Evolutionary conservation across 805 yeast genomes (phyloP), one percentile per base, ranked within the genome.

Genomic region (Ogataea methylovora): DNA sequence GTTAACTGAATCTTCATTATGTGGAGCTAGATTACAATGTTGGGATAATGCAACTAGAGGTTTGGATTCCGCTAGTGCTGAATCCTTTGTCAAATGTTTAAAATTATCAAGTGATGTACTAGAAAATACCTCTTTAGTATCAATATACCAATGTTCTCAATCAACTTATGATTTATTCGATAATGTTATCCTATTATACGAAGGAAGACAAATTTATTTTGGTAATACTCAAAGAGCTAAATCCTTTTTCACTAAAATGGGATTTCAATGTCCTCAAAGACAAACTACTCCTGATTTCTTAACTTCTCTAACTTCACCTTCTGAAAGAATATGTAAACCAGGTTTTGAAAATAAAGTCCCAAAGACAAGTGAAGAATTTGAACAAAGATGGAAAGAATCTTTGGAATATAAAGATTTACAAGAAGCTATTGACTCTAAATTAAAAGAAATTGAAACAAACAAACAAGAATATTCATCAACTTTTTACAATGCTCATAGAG

Each of bases 11-110:
- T 78, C 54, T 20, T 52, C 61, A 7, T 44, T 56, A 20, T 54
- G 58, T 49, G 57, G 54, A 11, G 40, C 52, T 4, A 48, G 42
- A 20, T 15, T 71, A 20, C 75, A 70, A 43, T 67, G 73, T 50
- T 71, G 77, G 76, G 77, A 76, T 59, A 76, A 76, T 45, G 67
- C 79, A 10, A 76, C 82, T 28, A 67, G 83, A 58, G 83, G 82
- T 48, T 66, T 76, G 45, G 83, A 76, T 56, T 59, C 82, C 10
- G 79, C 81, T 14, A 73, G 80, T 34, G 82, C 82, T 11, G 57
- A 70, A 46, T 79, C 74, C 45, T 75, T 76, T 42, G 63, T 71
- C 38, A 58, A 67, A 39, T 73, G 76, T 27, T 58, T 76, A 41
- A 73, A 70, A 48, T 58, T 71, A 2, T 61, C 73, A 1, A 70